Base-by-base conservation (phyloP, 1,284 basidiomycete genomes). In the Moesziomyces parantarcticus region DNA sequence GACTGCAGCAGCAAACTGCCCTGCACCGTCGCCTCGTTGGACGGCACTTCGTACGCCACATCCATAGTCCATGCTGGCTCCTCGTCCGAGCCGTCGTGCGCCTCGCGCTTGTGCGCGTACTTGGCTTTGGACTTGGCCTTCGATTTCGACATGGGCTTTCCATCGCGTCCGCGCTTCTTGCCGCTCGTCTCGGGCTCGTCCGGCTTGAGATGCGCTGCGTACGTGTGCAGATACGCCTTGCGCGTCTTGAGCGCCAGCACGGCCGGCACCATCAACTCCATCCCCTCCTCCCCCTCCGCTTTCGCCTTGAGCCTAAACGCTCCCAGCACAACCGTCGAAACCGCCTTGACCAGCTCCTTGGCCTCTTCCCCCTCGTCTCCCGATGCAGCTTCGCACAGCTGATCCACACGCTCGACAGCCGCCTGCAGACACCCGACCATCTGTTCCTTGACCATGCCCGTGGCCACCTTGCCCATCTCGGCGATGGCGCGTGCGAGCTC, bases 1-100 rank as follows among this genome's bases (percentile, higher is more conserved):
- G 73, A 53, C 48, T 83, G 82, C 9, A 82, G 66, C 0, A 83
- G 54, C 13, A 83, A 42, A 46, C 78, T 81, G 10, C 81, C 78
- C 43, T 81, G 80, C 20, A 76, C 58, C 0, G 70, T 78, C 7
- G 55, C 47, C 50, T 66, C 60, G 2, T 20, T 20, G 1, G 52
- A 0, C 0, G 64, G 54, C 0, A 68, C 43, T 48, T 52, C 65
- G 49, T 49, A 65, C 9, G 36, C 32, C 23, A 23, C 48, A 45
- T 56, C 75, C 71, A 58, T 70, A 14, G 48, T 63, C 58, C 59
- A 58, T n/a, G 44, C 36, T 11, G 53, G 53, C 25, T 64, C 64
- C 26, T 58, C 46, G 21, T 59, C 62, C 3, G 54, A 46, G 2
- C 34, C 45, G 9, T 41, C 51, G 26, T 47, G 29, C 10, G 29